Percentiles rank a stretch among this genome's conserved stretches.
phyloP scores from a whole-genome alignment of 768 basidiomycete species.

The Lenzites betulinus region DNA sequence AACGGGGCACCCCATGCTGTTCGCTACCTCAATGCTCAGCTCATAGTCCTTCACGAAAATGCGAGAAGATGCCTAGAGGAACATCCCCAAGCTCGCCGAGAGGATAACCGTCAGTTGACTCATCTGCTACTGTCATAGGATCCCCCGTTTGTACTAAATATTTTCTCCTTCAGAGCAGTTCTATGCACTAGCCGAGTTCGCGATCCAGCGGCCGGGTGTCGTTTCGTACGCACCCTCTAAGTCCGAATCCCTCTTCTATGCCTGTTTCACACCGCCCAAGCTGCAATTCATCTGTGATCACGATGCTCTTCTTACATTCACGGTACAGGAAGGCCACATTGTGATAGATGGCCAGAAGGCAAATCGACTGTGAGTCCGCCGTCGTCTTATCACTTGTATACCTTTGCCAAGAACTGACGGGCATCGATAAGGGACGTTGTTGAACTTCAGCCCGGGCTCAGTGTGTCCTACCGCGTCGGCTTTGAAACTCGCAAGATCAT shows the following conservation, averaged over 20 bases:
- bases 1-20: constrained; percentile 28
- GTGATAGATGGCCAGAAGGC: constrained; percentile 22
- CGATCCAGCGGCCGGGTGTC: constrained; percentile 13
- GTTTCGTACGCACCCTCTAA: constrained; percentile 11
- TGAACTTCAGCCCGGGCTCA: neutral
- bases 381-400: neutral
- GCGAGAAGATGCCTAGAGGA: constrained; percentile 23
- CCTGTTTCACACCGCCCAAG: constrained; percentile 27
- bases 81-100: constrained; percentile 18
- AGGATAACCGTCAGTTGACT: constrained; percentile 21
- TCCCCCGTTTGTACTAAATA: neutral
- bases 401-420: neutral
- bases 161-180: constrained; percentile 10
- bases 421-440: neutral
- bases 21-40: constrained; percentile 30
- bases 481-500: constrained; percentile 25
- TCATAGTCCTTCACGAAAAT: constrained; percentile 27
- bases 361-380: neutral
- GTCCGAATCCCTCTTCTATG: constrained; percentile 9
- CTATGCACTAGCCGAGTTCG: constrained; percentile 24
- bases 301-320: constrained; percentile 32
- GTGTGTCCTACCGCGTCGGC: constrained; percentile 27
- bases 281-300: constrained; percentile 38
- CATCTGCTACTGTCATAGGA: neutral
- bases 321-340: constrained; percentile 30